Evolutionary conservation across 2,329 filamentous ascomycete species (phyloP), one percentile per base, ranked within the genome.

Genomic region (Neodidymelliopsis sp.): DNA sequence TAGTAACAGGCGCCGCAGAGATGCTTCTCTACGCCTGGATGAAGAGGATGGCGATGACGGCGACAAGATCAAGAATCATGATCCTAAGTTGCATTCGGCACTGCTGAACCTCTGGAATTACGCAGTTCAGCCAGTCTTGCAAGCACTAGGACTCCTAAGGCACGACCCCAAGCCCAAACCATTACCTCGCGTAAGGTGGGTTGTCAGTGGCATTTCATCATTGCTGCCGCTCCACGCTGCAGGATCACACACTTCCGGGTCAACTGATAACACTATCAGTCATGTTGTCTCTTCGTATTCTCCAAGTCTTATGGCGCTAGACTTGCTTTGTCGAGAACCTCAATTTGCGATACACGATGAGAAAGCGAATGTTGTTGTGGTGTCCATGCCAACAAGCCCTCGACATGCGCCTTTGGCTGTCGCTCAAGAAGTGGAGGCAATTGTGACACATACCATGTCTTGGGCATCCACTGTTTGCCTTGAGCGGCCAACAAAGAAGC

Each of bases 171-270:
- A 28, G 29, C 39, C 15, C 15, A 43, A 43, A 43, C 39, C 22
- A 43, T 43, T 35, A 43, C 39, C 29, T 43, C 39, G 39, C 39
- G 39, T 43, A 22, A 43, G 29, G 29, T 43, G 29, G 39, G 39
- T 43, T 43, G 39, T 43, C 20, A 35, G 39, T 43, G 39, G 39
- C 39, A 43, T 43, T 43, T n/a, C 29, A 43, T 43, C 29, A 43
- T 43, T 43, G 22, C 39, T 43, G 39, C 39, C 29, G 39, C 39
- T 43, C 39, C 20, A 43, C 29, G 39, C 39, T 43, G 29, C 39
- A 43, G 39, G 39, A 43, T 28, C 22, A 35, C 29, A 43, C 29
- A 42, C 39, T 27, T 29, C 39, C 22, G 39, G 28, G 22, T 43
- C 22, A 43, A 40, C 37, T 43, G 20, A 43, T 35, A 43, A 43